Evolutionary conservation across 2,329 filamentous ascomycete species (phyloP), one percentile per base, ranked within the genome.

Genomic region (Leptographium procerum): DNA sequence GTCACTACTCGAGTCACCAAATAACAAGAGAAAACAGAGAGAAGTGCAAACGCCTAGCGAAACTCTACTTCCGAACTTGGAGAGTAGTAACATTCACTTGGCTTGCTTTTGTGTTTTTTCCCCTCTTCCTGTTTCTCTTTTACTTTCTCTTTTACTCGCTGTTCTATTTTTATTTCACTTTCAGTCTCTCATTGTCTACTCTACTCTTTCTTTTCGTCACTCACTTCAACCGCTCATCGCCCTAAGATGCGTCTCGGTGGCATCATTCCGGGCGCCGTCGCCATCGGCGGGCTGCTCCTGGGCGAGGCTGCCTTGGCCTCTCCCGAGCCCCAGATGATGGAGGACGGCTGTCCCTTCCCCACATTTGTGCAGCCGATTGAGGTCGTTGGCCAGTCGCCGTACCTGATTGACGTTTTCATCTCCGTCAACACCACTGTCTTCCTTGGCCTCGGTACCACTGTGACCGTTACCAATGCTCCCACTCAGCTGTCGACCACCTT

Each of bases 361-460:
- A 59, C 61, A 4, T 57, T 52, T 1, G 26, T 64, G 2, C 63
- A 64, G 56, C 63, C 63, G 7, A 51, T 63, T 34, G 59, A 63
- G 36, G n/a, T 62, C 6, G n/a, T 62, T 13, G 59, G 56, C 5
- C 24, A 36, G 36, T 57, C 57, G 11, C 61, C 62, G 2, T 26
- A 62, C 0, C 31, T 62, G 13, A 10, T 63, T 9, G 55, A 62
- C 29, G 28, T 54, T 19, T 58, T 8, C 19, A 34, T 63, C 10
- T 22, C 50, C 6, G 33, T 24, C 36, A 63, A 64, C 61, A 64
- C 62, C 0, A 58, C 57, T 13, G 29, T 63, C 5, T 26, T 60
- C n/a, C 43, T 64, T 52, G 24, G 59, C 31, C 8, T 52, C 4
- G 60, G 54, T 7, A 22, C 54, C 26, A 63, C 61, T 11, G 50